A percentile compares a stretch with the other conserved stretches of the same genome.
Evolutionary conservation across 345 rosid species (phyloP).

Genomic region (Eucalyptus cloeziana): DNA sequence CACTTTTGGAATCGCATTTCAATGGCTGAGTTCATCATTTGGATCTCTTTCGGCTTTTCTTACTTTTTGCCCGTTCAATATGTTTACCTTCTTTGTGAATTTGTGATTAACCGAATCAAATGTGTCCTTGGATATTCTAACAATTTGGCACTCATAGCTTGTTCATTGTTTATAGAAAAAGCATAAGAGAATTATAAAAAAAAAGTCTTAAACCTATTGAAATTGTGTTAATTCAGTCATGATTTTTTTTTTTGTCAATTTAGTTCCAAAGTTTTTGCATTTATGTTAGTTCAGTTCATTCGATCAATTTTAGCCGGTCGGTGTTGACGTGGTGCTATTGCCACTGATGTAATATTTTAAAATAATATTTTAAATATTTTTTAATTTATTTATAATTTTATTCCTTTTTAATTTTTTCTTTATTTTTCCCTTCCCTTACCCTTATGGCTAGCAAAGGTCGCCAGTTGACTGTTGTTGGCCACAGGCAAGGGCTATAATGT

Average conservation of each 20-base stretch:
- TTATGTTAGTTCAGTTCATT: accelerated
- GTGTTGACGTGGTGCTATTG: accelerated
- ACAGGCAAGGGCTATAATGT: accelerated
- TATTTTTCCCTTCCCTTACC: accelerated
- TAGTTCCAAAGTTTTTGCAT: too few relatives aligned
- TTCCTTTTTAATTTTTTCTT: too few relatives aligned
- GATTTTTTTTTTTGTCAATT: accelerated
- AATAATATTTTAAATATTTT: too few relatives aligned
- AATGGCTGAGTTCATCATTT: background rate
- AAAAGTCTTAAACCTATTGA: accelerated
- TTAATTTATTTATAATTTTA: too few relatives aligned
- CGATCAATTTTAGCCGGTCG: too few relatives aligned
- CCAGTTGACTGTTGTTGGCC: accelerated
- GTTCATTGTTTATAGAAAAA: too few relatives aligned
- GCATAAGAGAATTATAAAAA: too few relatives aligned
- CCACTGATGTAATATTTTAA: accelerated
- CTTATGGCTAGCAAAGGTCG: accelerated
- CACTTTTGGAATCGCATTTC: background rate
- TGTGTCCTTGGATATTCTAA: background rate
- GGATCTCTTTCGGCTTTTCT: background rate
- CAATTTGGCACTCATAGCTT: background rate
- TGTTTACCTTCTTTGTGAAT: background rate
- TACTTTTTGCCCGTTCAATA: background rate
- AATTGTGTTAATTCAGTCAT: too few relatives aligned
- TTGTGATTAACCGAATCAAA: background rate